Percentiles rank a stretch among this genome's conserved stretches.
phyloP scores from a whole-genome alignment of 139 green algal species.

The Raphidocelis subcapitata region DNA sequence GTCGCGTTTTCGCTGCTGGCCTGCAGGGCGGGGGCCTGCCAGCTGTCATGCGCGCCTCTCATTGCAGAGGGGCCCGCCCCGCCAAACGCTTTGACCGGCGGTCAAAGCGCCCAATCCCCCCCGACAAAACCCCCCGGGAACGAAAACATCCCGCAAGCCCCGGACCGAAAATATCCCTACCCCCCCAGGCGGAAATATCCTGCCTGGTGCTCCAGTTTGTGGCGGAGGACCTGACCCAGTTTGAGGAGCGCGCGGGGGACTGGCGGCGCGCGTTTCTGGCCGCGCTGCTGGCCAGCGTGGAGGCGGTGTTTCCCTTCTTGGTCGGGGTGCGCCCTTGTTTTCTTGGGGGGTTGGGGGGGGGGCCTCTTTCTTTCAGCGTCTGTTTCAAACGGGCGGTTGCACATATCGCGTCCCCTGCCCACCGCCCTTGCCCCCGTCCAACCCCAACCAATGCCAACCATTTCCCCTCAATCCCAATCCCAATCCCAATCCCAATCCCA shows the following conservation, averaged over 20 bases:
- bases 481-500: too few species aligned
- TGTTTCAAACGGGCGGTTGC: background rate
- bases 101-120: too few species aligned
- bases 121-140: background rate
- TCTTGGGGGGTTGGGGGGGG: background rate
- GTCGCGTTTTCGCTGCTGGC: too few species aligned
- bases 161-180: background rate
- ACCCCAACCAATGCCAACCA: too few species aligned
- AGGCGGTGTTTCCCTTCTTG: slow-evolving; percentile 64
- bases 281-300: slow-evolving; percentile 48
- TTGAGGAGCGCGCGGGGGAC: slow-evolving; percentile 45
- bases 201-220: slow-evolving; percentile 77
- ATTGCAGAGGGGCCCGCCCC: too few species aligned
- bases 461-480: too few species aligned
- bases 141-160: background rate
- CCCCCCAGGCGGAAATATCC: slow-evolving; percentile 42
- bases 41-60: too few species aligned
- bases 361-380: background rate
- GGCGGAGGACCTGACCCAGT: slow-evolving; percentile 75
- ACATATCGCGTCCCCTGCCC: background rate
- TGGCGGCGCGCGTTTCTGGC: slow-evolving; percentile 60
- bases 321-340: slow-evolving; percentile 40
- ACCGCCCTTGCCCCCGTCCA: too few species aligned
- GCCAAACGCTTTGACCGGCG: too few species aligned
- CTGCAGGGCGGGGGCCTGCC: too few species aligned